phyloP scores from a whole-genome alignment of 208 protist species.

The Leishmania martiniquensis region DNA sequence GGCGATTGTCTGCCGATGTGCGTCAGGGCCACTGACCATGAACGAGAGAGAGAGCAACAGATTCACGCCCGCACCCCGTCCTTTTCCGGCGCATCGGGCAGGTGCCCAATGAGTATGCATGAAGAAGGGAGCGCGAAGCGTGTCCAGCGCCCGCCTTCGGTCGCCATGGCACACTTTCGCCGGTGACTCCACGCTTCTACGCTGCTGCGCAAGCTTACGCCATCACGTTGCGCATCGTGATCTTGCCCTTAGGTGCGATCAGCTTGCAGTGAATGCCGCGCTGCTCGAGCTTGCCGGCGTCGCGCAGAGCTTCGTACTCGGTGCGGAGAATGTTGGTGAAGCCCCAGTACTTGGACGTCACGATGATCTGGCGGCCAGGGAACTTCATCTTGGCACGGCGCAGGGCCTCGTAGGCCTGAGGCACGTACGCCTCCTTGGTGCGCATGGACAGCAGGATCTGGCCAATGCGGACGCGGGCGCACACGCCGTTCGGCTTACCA shows the following conservation, averaged over 20 bases:
- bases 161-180: neutral
- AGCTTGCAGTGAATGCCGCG: conserved; percentile 74
- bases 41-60: no score
- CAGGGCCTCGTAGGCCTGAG: conserved; percentile 74
- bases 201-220: conserved; percentile 23
- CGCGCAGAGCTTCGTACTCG: conserved; percentile 70
- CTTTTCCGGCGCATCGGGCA: no score
- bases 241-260: conserved; percentile 82
- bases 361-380: conserved; percentile 69
- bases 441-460: conserved; percentile 98
- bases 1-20: no score
- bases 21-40: no score
- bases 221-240: conserved; percentile 71
- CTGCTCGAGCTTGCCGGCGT: conserved; percentile 70
- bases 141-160: no score
- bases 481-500: conserved; percentile 95
- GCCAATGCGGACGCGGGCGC: conserved; percentile 97
- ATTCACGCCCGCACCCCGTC: no score
- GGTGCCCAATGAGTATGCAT: no score
- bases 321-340: conserved; percentile 82
- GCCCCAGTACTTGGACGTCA: conserved; percentile 86
- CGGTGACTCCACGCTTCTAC: neutral
- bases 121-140: no score
- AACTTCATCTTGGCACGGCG: conserved; percentile 89
- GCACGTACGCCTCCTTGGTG: conserved; percentile 79